Conservation (phyloP, 345 rosid genomes). For the Rhizophora mangle region DNA sequence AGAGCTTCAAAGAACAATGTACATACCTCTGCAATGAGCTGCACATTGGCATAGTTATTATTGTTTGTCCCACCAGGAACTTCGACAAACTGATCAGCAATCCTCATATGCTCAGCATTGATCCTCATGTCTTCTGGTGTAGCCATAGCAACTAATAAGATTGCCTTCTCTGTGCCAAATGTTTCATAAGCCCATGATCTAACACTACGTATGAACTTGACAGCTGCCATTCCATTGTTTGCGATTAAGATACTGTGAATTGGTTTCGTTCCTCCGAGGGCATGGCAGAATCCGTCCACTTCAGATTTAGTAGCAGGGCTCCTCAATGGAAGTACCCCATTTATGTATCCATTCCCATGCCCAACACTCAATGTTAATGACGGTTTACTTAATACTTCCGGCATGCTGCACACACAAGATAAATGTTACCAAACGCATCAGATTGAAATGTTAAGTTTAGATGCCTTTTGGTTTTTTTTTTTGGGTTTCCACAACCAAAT, state of each 20-base stretch:
- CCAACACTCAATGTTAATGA: conserved; percentile 35
- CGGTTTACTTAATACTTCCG: conserved; percentile 50
- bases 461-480: neutral
- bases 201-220: conserved; percentile 91
- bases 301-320: conserved; percentile 54
- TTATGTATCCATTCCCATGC: conserved; percentile 52
- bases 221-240: conserved; percentile 99
- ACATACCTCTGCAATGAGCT: conserved; percentile 94
- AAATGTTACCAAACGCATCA: conserved; percentile 2
- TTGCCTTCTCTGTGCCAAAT: conserved; percentile 92
- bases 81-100: conserved; percentile 99
- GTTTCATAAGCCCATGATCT: conserved; percentile 99
- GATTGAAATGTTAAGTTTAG: neutral
- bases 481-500: neutral
- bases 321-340: conserved; percentile 50
- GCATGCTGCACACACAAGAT: conserved; percentile 48
- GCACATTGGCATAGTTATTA: conserved; percentile 98
- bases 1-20: conserved; percentile 1
- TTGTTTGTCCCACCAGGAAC: conserved; percentile 99
- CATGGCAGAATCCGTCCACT: conserved; percentile 75
- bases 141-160: conserved; percentile 97
- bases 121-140: conserved; percentile 99
- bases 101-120: conserved; percentile 97
- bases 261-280: conserved; percentile 83
- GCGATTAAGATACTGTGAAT: conserved; percentile 90